Conservation (phyloP, 805 yeast genomes). For the Saturnispora gosingensis region DNA sequence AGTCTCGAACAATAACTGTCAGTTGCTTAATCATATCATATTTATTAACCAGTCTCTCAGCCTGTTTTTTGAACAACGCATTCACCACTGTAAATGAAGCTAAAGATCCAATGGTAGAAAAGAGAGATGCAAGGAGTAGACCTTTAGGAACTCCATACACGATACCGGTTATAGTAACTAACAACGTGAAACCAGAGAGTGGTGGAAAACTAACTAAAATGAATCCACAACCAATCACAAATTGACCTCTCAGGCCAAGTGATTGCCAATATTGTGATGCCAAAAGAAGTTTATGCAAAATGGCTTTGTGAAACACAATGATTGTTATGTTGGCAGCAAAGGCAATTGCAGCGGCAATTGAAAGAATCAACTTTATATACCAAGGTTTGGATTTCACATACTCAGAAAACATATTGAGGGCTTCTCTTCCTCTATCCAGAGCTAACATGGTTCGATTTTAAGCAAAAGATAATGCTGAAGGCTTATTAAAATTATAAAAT, state of each 20-base stretch:
- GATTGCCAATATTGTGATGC: conserved; percentile 37
- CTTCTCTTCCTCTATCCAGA: not conserved
- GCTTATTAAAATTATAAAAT: not conserved
- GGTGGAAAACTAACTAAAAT: conserved; percentile 84
- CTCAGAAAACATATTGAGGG: not conserved
- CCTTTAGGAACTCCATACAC: conserved; percentile 83
- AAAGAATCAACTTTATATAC: not conserved
- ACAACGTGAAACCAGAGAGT: conserved; percentile 66
- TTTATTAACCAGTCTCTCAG: conserved; percentile 47
- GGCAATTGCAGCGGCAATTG: not conserved
- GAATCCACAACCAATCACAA: conserved; percentile 42
- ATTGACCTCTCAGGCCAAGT: conserved; percentile 19
- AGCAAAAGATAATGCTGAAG: not conserved
- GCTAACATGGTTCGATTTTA: not conserved
- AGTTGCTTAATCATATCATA: conserved; percentile 67
- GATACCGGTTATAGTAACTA: conserved; percentile 65
- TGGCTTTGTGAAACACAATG: conserved; percentile 27
- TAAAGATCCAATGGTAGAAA: conserved; percentile 66
- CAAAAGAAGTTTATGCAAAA: conserved; percentile 31
- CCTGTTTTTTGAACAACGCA: conserved; percentile 45
- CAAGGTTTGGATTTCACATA: not conserved
- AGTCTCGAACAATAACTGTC: conserved; percentile 60
- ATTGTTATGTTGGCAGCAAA: not conserved
- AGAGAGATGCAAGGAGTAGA: conserved; percentile 53
- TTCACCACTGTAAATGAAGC: conserved; percentile 64